A percentile compares a stretch with the other conserved stretches of the same genome.
phyloP scores from a whole-genome alignment of 106 monocot species.

The Cymbidium sinense region DNA sequence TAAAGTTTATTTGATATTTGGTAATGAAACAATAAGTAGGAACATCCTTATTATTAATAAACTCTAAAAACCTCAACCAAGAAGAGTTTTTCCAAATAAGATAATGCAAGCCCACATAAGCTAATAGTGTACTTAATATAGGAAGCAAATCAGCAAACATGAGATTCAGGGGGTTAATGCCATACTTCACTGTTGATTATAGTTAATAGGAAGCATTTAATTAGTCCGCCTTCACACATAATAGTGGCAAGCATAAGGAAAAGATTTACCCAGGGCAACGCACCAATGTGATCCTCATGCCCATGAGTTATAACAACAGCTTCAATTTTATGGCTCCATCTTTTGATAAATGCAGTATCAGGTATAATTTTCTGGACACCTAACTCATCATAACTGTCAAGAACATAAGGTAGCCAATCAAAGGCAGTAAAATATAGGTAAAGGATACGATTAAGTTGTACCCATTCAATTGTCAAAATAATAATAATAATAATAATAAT shows the following conservation, averaged over 20 bases:
- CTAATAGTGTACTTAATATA: not conserved
- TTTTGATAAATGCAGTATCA: conserved; percentile 92
- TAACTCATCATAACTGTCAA: conserved; percentile 81
- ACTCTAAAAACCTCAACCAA: not conserved
- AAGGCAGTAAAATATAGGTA: not conserved
- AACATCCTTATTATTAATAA: not conserved
- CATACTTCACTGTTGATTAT: not conserved
- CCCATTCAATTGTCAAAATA: not conserved
- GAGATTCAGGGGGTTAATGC: not conserved
- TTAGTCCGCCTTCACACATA: not conserved
- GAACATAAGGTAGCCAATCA: conserved; percentile 10
- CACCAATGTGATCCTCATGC: conserved; percentile 99
- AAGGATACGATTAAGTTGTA: not conserved
- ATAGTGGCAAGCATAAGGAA: conserved; percentile 23
- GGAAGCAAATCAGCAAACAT: not conserved
- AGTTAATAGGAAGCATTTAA: not conserved
- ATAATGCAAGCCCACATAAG: not conserved
- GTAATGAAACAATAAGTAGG: too few relatives aligned
- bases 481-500: not conserved
- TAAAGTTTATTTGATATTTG: too few relatives aligned
- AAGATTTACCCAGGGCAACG: conserved; percentile 96
- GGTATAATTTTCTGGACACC: conserved; percentile 96
- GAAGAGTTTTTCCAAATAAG: not conserved
- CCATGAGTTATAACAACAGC: conserved; percentile 97
- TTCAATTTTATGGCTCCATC: conserved; percentile 99